Conservation (phyloP, 768 basidiomycete species). For the Lanmaoa rubissima region DNA sequence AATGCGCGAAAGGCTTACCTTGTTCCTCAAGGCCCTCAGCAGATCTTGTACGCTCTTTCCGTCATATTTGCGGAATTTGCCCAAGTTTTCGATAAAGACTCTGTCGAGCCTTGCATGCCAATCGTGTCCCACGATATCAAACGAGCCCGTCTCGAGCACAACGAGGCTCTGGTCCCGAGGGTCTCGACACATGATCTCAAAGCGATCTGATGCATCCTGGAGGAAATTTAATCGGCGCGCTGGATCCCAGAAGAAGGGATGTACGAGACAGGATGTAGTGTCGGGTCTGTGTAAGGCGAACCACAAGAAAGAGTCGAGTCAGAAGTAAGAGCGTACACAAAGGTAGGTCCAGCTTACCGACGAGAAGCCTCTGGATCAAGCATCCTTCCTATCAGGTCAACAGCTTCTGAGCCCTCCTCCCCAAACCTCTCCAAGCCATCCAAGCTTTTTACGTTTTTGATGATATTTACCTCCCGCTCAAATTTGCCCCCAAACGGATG, state of each 20-base stretch:
- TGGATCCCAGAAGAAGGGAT: constrained; percentile 97
- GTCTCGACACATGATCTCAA: constrained; percentile 96
- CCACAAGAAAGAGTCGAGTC: background rate
- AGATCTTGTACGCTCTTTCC: constrained; percentile 88
- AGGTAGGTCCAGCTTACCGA: constrained; percentile 52
- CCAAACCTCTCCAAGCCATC: constrained; percentile 76
- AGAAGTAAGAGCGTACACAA: constrained; percentile 1
- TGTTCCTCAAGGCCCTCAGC: constrained; percentile 89
- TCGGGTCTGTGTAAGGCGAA: constrained; percentile 59
- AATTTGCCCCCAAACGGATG: constrained; percentile 95
- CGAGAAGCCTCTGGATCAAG: constrained; percentile 69
- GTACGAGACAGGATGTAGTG: constrained; percentile 80
- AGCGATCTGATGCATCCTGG: constrained; percentile 97
- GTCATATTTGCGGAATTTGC: constrained; percentile 98
- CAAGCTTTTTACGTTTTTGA: constrained; percentile 74
- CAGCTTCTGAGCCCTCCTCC: constrained; percentile 92
- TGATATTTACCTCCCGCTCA: constrained; percentile 91
- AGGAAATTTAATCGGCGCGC: constrained; percentile 84
- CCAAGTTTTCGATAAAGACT: constrained; percentile 88
- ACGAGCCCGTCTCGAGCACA: constrained; percentile 68
- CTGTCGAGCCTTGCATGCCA: constrained; percentile 89
- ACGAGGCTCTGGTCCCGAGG: constrained; percentile 78
- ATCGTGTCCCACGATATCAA: constrained; percentile 78
- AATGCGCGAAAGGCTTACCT: constrained; percentile 50
- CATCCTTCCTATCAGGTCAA: constrained; percentile 77